A percentile compares a stretch with the other conserved stretches of the same genome.
These are phyloP conservation scores for Beauveria pseudobassiana DNA, from an alignment of 2,329 filamentous ascomycete species.

Conservation along the genomic window DNA sequence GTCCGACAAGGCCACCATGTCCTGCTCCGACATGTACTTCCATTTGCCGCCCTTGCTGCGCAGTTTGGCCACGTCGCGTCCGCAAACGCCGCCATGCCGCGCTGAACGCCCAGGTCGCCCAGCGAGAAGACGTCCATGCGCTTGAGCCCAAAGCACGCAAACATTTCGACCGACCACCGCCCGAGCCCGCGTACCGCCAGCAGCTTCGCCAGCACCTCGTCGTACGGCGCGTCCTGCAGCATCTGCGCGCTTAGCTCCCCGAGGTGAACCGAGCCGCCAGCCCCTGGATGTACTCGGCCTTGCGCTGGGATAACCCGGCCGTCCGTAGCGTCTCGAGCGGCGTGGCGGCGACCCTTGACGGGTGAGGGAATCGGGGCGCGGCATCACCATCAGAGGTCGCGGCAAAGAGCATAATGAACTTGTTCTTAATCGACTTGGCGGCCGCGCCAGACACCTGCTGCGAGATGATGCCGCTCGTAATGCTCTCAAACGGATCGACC, in stretches of 20 bases:
- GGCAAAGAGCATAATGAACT: slow-evolving; percentile 69
- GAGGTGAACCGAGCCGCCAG: slow-evolving; percentile 72
- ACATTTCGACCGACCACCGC: slow-evolving; percentile 95
- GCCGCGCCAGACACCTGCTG: slow-evolving; percentile 95
- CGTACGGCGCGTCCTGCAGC: slow-evolving; percentile 72
- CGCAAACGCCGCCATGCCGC: slow-evolving; percentile 83
- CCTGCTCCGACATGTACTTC: slow-evolving; percentile 94
- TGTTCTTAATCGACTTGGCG: slow-evolving; percentile 79
- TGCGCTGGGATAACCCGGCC: slow-evolving; percentile 85
- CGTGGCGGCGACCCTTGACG: slow-evolving; percentile 59
- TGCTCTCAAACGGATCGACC: slow-evolving; percentile 79
- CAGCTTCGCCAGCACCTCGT: slow-evolving; percentile 74
- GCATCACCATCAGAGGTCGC: slow-evolving; percentile 1
- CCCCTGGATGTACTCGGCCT: slow-evolving; percentile 89
- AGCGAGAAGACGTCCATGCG: slow-evolving; percentile 88
- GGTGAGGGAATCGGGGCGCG: slow-evolving; percentile 59
- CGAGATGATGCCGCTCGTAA: slow-evolving; percentile 84
- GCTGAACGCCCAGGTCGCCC: slow-evolving; percentile 87
- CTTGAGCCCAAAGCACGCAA: slow-evolving; percentile 92
- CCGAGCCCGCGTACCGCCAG: slow-evolving; percentile 83
- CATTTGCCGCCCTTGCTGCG: slow-evolving; percentile 81
- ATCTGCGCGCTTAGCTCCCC: slow-evolving; percentile 67
- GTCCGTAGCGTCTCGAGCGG: slow-evolving; percentile 64
- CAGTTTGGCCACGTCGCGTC: slow-evolving; percentile 74
- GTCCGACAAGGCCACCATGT: slow-evolving; percentile 78